Evolutionary conservation across 306 rosid genomes (phyloP).

Genomic region (Begonia loranthoides): DNA sequence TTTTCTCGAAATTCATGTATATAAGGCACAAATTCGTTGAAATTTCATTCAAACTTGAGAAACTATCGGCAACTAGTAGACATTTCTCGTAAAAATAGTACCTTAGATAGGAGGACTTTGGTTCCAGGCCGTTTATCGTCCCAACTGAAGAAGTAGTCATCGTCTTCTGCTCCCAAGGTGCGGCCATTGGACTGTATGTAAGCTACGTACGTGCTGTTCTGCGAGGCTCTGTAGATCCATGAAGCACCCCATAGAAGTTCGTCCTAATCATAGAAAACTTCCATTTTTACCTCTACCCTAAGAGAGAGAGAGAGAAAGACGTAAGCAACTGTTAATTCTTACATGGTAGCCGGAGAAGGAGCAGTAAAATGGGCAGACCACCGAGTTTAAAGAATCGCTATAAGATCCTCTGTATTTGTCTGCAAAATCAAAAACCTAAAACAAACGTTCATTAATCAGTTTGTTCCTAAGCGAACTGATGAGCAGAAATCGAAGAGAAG

Average conservation of each 20-base stretch:
- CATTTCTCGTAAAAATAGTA: not conserved
- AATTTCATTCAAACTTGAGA: too few relatives aligned
- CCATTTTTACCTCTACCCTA: too few relatives aligned
- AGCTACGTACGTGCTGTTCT: conserved; percentile 27
- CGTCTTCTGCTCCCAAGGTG: conserved; percentile 66
- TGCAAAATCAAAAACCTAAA: conserved; percentile 66
- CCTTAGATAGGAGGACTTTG: conserved; percentile 78
- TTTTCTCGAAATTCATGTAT: too few relatives aligned
- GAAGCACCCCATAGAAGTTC: conserved; percentile 96
- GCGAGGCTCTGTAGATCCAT: conserved; percentile 74
- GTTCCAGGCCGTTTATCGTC: conserved; percentile 86
- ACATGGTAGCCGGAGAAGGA: conserved; percentile 87
- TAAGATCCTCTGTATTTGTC: conserved; percentile 76
- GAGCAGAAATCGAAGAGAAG: too few relatives aligned
- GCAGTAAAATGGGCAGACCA: conserved; percentile 83
- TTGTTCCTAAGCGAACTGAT: too few relatives aligned
- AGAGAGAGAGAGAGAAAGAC: not conserved
- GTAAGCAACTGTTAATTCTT: conserved; percentile 4
- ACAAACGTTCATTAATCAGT: not conserved
- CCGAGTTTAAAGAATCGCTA: conserved; percentile 57
- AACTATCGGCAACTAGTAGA: too few relatives aligned
- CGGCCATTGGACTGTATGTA: conserved; percentile 78
- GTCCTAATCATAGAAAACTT: conserved; percentile 28
- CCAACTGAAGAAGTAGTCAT: conserved; percentile 68
- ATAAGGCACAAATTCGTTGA: too few relatives aligned